A percentile compares a stretch with the other conserved stretches of the same genome.
phyloP scores from a whole-genome alignment of 441 rosid genomes.

The Lepidium campestre region DNA sequence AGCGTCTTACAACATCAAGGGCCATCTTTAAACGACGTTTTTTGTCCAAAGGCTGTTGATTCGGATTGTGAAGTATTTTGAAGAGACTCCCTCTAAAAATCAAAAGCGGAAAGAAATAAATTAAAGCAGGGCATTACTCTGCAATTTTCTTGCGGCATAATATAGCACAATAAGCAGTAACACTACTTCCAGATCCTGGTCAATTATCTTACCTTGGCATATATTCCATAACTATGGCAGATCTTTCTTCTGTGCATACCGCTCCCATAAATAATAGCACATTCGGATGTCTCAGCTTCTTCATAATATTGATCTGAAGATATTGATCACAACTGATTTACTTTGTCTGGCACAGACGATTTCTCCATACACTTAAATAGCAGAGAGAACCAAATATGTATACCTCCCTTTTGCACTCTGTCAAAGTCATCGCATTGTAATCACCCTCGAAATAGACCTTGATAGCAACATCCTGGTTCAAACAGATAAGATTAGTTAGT shows the following conservation, averaged over 20 bases:
- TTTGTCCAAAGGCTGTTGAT: conserved; percentile 54
- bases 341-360: background rate
- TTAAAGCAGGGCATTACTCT: background rate
- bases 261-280: conserved; percentile 93
- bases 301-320: conserved; percentile 70
- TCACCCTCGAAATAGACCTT: conserved; percentile 67
- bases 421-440: conserved; percentile 45
- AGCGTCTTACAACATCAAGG: conserved; percentile 64
- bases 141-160: background rate
- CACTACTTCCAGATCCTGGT: background rate
- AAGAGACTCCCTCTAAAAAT: conserved; percentile 83
- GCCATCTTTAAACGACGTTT: conserved; percentile 75
- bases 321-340: conserved; percentile 1
- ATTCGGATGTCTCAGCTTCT: conserved; percentile 81
- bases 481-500: background rate
- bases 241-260: conserved; percentile 59
- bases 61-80: conserved; percentile 68
- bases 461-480: conserved; percentile 70
- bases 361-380: background rate
- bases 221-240: conserved; percentile 79
- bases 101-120: background rate
- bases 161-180: background rate
- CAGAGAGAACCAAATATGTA: background rate
- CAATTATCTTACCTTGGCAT: conserved; percentile 57
- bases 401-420: conserved; percentile 78